Percentiles rank a stretch among this genome's conserved stretches.
These are phyloP conservation scores for Acacia acuminata DNA, from an alignment of 306 rosid genomes.

Conservation along the genomic window DNA sequence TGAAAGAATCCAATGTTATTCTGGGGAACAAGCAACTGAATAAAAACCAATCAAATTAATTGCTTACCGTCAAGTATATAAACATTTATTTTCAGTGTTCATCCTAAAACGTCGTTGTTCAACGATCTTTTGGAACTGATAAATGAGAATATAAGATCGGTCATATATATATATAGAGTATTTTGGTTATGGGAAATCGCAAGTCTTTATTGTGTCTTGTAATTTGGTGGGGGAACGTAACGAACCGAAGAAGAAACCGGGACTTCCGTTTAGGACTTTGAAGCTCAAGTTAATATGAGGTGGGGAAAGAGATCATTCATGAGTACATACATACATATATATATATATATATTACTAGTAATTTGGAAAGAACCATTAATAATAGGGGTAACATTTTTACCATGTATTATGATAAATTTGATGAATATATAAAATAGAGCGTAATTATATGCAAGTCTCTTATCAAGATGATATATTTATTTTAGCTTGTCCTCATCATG, in stretches of 20 bases:
- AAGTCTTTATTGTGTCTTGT: not conserved
- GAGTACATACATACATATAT: not conserved
- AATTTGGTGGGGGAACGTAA: not conserved
- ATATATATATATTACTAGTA: not conserved
- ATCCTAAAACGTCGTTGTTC: not conserved
- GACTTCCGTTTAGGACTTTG: not conserved
- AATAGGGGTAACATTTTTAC: not conserved
- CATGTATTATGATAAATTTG: not conserved
- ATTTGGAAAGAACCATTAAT: not conserved
- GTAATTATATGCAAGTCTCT: not conserved
- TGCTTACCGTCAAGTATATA: not conserved
- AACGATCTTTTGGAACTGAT: not conserved
- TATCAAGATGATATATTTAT: not conserved
- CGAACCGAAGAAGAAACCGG: not conserved
- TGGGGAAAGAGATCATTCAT: not conserved
- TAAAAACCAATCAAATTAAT: not conserved
- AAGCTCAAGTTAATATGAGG: not conserved
- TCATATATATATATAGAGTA: not conserved
- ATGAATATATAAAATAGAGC: not conserved
- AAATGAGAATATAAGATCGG: not conserved
- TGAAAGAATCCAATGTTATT: conserved; percentile 42
- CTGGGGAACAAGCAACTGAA: not conserved
- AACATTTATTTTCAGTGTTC: not conserved
- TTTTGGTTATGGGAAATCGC: not conserved
- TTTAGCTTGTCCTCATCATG: not conserved